Evolutionary conservation across 768 basidiomycete species (phyloP).

Genomic region (Pleurotus tuoliensis): DNA sequence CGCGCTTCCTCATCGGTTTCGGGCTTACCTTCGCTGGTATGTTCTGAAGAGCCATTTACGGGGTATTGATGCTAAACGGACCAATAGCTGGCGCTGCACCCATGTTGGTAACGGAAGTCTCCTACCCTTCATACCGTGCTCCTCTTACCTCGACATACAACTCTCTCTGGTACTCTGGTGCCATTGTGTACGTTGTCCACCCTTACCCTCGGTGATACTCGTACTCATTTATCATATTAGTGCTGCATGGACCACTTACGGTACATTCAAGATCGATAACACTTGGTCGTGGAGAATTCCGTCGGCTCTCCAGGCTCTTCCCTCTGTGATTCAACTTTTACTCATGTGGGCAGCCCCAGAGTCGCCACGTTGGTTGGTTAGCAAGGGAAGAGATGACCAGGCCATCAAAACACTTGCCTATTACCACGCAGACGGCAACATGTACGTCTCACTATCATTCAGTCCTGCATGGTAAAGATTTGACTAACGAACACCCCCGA

Average conservation of each 20-base stretch:
- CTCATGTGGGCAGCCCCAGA: constrained; percentile 39
- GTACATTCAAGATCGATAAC: constrained; percentile 63
- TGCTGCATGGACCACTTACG: constrained; percentile 81
- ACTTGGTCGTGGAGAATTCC: constrained; percentile 58
- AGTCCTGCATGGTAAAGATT: neutral
- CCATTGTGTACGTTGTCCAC: constrained; percentile 56
- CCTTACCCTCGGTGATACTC: neutral
- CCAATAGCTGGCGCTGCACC: constrained; percentile 67
- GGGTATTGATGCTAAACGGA: neutral
- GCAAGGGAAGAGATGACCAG: constrained; percentile 33
- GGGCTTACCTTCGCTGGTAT: constrained; percentile 66
- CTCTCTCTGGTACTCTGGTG: constrained; percentile 83
- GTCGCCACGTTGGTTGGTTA: constrained; percentile 25
- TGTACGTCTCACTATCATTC: constrained; percentile 8
- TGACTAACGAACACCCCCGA: constrained; percentile 17
- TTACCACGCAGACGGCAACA: constrained; percentile 52
- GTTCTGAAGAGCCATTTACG: constrained; percentile 12
- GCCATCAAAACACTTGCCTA: constrained; percentile 48
- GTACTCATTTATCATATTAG: constrained; percentile 21
- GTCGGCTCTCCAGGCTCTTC: constrained; percentile 28
- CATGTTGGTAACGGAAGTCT: constrained; percentile 77
- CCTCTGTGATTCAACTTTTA: constrained; percentile 28
- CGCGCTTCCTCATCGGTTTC: constrained; percentile 64
- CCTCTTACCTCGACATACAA: constrained; percentile 77
- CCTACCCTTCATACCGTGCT: constrained; percentile 80